A percentile compares a stretch with the other conserved stretches of the same genome.
phyloP scores from a whole-genome alignment of 2,329 filamentous ascomycete species.

The Orbilia ellipsospora region DNA sequence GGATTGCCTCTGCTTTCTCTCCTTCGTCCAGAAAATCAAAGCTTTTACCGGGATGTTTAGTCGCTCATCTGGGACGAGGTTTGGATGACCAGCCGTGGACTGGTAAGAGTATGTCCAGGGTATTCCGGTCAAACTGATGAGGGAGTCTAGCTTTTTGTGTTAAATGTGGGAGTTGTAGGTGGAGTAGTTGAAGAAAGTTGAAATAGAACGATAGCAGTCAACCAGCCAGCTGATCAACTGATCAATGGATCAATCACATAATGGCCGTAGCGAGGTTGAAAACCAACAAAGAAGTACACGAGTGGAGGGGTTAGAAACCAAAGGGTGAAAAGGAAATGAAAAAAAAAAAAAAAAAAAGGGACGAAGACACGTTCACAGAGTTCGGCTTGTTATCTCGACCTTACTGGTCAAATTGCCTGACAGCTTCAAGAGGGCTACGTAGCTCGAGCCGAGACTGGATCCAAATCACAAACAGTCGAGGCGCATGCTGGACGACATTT shows the following conservation, averaged over 20 bases:
- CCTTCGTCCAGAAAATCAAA: conserved; percentile 24
- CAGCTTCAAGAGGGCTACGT: conserved; percentile 1
- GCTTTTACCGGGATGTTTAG: conserved; percentile 31
- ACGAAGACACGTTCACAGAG: too few relatives aligned
- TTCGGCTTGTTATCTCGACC: too few relatives aligned
- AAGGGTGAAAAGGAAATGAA: too few relatives aligned
- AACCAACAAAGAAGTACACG: too few relatives aligned
- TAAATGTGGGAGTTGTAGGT: background rate
- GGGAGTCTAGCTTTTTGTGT: conserved; percentile 7
- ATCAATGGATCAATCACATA: conserved; percentile 6
- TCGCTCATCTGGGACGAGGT: conserved; percentile 21
- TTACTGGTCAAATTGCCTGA: too few relatives aligned
- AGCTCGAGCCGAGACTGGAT: background rate
- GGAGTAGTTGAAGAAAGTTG: too few relatives aligned
- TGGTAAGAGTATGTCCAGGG: conserved; percentile 10
- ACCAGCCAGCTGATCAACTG: background rate
- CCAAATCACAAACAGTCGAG: background rate
- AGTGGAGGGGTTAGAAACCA: too few relatives aligned
- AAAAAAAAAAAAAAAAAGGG: too few relatives aligned
- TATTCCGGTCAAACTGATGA: conserved; percentile 2
- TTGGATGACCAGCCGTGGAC: conserved; percentile 9
- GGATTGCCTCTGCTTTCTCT: conserved; percentile 1
- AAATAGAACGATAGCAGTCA: too few relatives aligned
- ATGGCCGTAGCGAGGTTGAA: background rate
- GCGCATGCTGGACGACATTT: background rate